These are phyloP conservation scores for Quercus tomentella DNA, from an alignment of 331 rosid genomes.

Conservation along the genomic window DNA sequence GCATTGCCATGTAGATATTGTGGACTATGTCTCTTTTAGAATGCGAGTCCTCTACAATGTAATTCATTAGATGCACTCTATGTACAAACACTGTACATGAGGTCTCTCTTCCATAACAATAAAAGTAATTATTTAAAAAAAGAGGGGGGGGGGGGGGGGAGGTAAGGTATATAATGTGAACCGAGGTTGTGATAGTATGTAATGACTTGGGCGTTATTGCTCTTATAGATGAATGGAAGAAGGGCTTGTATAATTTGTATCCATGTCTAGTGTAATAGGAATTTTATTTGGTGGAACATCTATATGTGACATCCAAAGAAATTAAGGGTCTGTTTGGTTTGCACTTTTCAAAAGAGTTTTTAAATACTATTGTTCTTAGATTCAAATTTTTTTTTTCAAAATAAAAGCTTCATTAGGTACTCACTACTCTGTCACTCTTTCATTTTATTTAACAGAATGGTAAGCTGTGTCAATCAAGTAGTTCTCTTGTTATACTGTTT, in stretches of 20 bases:
- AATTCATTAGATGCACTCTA: too few species aligned
- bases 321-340: too few species aligned
- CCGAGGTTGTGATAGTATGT: neutral
- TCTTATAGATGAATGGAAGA: neutral
- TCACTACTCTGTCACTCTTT: neutral
- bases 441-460: neutral
- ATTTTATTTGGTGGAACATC: neutral
- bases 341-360: too few species aligned
- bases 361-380: too few species aligned
- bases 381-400: too few species aligned
- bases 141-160: too few species aligned
- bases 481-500: neutral
- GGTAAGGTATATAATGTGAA: neutral
- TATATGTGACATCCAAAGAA: neutral
- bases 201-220: neutral
- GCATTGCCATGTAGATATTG: too few species aligned
- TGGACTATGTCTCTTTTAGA: too few species aligned
- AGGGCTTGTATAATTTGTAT: neutral
- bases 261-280: neutral
- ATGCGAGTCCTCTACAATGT: too few species aligned
- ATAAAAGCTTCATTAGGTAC: neutral
- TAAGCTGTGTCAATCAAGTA: neutral
- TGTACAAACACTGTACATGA: too few species aligned
- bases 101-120: too few species aligned
- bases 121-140: too few species aligned